Percentiles rank a stretch among this genome's conserved stretches.
Evolutionary conservation across 2,329 filamentous ascomycete species (phyloP).

Genomic region (Thermothelomyces thermophilus): DNA sequence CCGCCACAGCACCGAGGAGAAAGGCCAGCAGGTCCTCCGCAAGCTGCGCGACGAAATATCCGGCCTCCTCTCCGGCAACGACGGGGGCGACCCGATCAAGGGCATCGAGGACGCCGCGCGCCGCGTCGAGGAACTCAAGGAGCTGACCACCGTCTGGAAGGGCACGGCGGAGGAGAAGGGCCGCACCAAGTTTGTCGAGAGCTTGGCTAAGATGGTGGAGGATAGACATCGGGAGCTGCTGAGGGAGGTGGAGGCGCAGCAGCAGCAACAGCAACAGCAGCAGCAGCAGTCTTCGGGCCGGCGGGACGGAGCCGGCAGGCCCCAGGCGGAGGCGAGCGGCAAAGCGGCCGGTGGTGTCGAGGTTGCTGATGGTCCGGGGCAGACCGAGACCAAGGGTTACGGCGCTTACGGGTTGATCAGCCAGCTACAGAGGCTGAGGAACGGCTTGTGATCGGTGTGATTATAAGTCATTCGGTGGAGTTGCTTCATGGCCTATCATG

Average conservation of each 20-base stretch:
- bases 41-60: conserved; percentile 65
- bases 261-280: not conserved
- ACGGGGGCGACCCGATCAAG: conserved; percentile 49
- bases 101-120: conserved; percentile 68
- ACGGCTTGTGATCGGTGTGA: conserved; percentile 16
- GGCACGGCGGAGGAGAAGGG: conserved; percentile 94
- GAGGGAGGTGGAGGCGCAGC: conserved; percentile 39
- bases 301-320: not conserved
- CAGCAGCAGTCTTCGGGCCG: conserved; percentile 23
- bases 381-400: conserved; percentile 38
- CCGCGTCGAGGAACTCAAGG: conserved; percentile 70
- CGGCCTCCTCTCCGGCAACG: conserved; percentile 44
- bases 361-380: conserved; percentile 29
- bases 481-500: not conserved
- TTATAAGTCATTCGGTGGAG: not conserved
- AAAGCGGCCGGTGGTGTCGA: conserved; percentile 21
- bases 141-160: conserved; percentile 77
- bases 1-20: conserved; percentile 66
- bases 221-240: conserved; percentile 56
- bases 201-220: conserved; percentile 73
- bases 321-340: conserved; percentile 4
- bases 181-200: conserved; percentile 72
- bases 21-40: conserved; percentile 73
- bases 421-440: conserved; percentile 55
- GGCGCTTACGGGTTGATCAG: conserved; percentile 56